A percentile compares a stretch with the other conserved stretches of the same genome.
These are phyloP conservation scores for Anethum foeniculum DNA, from an alignment of 140 eudicot species.

Conservation along the genomic window DNA sequence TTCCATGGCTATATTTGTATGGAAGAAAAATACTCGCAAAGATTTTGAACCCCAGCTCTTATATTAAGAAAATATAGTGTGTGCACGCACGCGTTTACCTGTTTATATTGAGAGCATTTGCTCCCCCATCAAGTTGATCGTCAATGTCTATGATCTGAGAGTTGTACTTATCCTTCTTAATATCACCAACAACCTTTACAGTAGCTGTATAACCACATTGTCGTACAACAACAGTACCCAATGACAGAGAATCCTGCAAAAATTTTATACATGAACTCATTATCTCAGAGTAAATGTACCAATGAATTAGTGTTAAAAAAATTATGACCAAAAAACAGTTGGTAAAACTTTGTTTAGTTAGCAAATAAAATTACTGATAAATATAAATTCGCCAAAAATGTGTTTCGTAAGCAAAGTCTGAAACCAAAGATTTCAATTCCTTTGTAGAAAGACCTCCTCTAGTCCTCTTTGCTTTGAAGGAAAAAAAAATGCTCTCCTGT, in stretches of 20 bases:
- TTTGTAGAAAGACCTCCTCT: background rate
- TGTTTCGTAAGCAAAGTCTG: background rate
- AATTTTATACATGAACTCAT: background rate
- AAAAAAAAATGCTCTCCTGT: background rate
- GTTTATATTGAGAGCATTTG: slow-evolving; percentile 83
- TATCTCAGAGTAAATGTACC: background rate
- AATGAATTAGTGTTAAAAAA: background rate
- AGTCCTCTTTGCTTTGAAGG: background rate
- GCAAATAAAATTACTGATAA: background rate
- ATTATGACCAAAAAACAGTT: background rate
- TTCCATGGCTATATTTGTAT: background rate
- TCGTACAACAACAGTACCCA: slow-evolving; percentile 63
- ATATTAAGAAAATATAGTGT: background rate
- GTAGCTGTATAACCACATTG: slow-evolving; percentile 84
- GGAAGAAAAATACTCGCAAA: background rate
- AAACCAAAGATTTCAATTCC: background rate
- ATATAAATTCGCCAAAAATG: background rate
- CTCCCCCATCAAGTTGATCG: slow-evolving; percentile 98
- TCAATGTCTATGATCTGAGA: slow-evolving; percentile 60
- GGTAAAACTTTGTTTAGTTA: background rate
- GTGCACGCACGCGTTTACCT: slow-evolving; percentile 38
- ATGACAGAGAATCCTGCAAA: slow-evolving; percentile 73
- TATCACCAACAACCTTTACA: slow-evolving; percentile 74
- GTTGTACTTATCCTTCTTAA: slow-evolving; percentile 45
- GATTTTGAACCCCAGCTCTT: background rate